Evolutionary conservation across 2,329 filamentous ascomycete genomes (phyloP).

Genomic region (Fusarium sp.): DNA sequence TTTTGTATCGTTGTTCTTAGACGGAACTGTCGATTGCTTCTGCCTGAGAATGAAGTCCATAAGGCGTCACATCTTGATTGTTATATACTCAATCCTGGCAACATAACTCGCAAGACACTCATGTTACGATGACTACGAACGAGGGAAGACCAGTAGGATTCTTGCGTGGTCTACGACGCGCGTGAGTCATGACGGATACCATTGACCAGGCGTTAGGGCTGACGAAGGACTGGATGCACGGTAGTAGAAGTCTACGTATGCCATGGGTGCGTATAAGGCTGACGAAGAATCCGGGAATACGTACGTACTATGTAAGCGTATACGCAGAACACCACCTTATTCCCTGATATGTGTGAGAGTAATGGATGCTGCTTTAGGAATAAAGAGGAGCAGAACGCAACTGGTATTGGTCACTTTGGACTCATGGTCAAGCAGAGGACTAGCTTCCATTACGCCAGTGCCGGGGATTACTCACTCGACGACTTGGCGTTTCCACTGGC

Average conservation of each 20-base stretch:
- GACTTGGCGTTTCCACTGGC: background rate
- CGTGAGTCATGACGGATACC: conserved; percentile 42
- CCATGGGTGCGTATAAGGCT: conserved; percentile 17
- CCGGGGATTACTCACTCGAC: background rate
- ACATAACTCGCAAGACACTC: background rate
- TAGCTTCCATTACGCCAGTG: background rate
- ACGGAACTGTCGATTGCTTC: conserved; percentile 5
- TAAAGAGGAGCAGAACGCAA: background rate
- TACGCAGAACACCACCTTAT: background rate
- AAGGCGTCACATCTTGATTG: background rate
- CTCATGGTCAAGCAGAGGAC: background rate
- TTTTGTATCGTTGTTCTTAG: background rate
- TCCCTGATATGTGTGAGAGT: background rate
- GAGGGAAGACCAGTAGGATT: background rate
- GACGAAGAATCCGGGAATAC: conserved; percentile 20
- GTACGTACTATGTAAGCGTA: conserved; percentile 2
- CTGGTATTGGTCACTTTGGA: background rate
- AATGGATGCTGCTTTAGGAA: background rate
- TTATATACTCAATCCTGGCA: conserved; percentile 36
- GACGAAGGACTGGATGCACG: background rate
- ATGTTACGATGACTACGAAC: background rate
- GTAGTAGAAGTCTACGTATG: conserved; percentile 7
- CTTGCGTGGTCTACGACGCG: conserved; percentile 20
- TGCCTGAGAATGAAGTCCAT: conserved; percentile 13
- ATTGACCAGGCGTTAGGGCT: conserved; percentile 5